phyloP scores from a whole-genome alignment of 2,329 filamentous ascomycete genomes.

The Fusarium equiseti region DNA sequence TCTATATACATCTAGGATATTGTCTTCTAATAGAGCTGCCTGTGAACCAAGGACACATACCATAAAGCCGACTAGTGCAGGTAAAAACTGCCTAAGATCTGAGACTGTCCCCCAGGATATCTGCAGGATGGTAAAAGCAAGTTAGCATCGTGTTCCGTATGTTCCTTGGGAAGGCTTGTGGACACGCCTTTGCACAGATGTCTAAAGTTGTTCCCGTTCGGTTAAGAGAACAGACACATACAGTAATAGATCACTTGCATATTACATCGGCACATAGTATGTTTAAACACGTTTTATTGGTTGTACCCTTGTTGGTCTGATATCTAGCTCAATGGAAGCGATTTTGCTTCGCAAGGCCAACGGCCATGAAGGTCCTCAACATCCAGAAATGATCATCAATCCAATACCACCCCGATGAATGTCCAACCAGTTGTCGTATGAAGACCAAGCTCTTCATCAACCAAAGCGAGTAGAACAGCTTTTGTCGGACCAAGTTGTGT shows the following conservation, averaged over 20 bases:
- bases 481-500: not conserved
- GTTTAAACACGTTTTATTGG: not conserved
- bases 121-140: not conserved
- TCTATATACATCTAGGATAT: not conserved
- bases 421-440: not conserved
- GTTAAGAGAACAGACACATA: not conserved
- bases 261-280: not conserved
- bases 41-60: not conserved
- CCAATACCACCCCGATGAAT: not conserved
- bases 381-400: not conserved
- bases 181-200: not conserved
- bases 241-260: not conserved
- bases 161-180: not conserved
- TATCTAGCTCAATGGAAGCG: not conserved
- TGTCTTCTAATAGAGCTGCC: not conserved
- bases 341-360: not conserved
- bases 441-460: not conserved
- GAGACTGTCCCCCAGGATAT: not conserved
- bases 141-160: not conserved
- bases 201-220: fast-evolving
- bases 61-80: not conserved
- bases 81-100: not conserved
- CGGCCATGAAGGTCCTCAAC: not conserved
- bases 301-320: not conserved
- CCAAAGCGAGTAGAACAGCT: not conserved